phyloP scores from a whole-genome alignment of 2,329 filamentous ascomycete species.

The Hymenoscyphus repandus region DNA sequence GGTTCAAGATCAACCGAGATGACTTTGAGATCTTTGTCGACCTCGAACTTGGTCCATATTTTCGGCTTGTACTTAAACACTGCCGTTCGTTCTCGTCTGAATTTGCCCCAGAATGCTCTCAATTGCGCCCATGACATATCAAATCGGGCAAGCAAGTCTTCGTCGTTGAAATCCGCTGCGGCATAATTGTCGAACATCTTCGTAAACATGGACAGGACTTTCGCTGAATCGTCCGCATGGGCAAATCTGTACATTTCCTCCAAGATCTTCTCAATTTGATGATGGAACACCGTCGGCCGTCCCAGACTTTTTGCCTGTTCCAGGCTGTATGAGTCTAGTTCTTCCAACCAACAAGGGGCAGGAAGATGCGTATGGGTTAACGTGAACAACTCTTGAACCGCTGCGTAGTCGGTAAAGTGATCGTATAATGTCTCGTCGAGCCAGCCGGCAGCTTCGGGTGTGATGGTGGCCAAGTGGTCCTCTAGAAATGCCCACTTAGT shows the following conservation, averaged over 20 bases:
- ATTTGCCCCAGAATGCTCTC: conserved; percentile 3
- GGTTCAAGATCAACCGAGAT: conserved; percentile 3
- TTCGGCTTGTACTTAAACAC: conserved; percentile 1
- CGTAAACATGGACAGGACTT: background rate
- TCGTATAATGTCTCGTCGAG: conserved; percentile 5
- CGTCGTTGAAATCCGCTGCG: background rate
- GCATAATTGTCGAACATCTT: conserved; percentile 4
- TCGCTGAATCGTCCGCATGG: background rate
- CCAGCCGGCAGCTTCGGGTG: background rate
- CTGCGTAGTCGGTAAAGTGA: conserved; percentile 3
- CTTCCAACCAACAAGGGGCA: background rate
- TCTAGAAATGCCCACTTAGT: conserved; percentile 7
- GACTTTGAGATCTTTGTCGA: conserved; percentile 1
- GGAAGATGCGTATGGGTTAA: background rate
- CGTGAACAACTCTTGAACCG: conserved; percentile 2
- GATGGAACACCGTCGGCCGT: conserved; percentile 3
- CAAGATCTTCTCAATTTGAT: conserved; percentile 5
- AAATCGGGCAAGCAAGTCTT: conserved; percentile 4
- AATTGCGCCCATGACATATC: background rate
- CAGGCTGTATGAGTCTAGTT: background rate
- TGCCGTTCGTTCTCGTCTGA: conserved; percentile 2
- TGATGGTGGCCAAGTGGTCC: conserved; percentile 4
- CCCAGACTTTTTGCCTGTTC: background rate
- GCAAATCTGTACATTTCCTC: conserved; percentile 5
- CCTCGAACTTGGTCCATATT: conserved; percentile 2